Conservation (phyloP, 2,329 filamentous ascomycete genomes). For the Cadophora sp. region DNA sequence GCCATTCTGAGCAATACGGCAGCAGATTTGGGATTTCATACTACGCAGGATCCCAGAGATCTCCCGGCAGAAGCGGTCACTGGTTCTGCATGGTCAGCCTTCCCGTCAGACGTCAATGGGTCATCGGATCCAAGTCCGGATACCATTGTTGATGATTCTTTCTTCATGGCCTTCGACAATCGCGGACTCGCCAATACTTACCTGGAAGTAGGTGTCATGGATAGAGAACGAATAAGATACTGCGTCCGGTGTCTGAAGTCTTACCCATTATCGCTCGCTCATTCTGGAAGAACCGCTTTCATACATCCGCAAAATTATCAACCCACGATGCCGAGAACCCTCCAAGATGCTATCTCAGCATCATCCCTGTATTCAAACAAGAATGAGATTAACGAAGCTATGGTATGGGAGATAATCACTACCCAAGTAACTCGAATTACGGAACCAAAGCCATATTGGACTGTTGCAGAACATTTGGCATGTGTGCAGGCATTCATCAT, state of each 20-base stretch:
- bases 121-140: neutral
- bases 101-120: neutral
- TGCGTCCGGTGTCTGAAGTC: constrained; percentile 25
- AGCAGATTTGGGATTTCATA: neutral
- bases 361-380: constrained; percentile 26
- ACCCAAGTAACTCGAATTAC: constrained; percentile 17
- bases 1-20: neutral
- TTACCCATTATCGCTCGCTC: constrained; percentile 22
- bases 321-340: constrained; percentile 8
- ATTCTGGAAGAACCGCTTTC: constrained; percentile 22
- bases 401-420: constrained; percentile 27
- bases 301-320: constrained; percentile 27
- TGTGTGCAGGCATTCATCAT: constrained; percentile 39
- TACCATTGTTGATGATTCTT: constrained; percentile 16
- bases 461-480: constrained; percentile 24
- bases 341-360: constrained; percentile 28
- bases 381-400: constrained; percentile 22
- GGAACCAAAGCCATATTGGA: constrained; percentile 16
- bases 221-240: constrained; percentile 24
- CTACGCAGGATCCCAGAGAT: neutral
- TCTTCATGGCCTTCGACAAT: constrained; percentile 16
- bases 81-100: neutral
- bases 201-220: constrained; percentile 22
- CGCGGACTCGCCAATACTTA: neutral
- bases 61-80: neutral